phyloP scores from a whole-genome alignment of 1,284 basidiomycete species.

The Naganishia cerealis region DNA sequence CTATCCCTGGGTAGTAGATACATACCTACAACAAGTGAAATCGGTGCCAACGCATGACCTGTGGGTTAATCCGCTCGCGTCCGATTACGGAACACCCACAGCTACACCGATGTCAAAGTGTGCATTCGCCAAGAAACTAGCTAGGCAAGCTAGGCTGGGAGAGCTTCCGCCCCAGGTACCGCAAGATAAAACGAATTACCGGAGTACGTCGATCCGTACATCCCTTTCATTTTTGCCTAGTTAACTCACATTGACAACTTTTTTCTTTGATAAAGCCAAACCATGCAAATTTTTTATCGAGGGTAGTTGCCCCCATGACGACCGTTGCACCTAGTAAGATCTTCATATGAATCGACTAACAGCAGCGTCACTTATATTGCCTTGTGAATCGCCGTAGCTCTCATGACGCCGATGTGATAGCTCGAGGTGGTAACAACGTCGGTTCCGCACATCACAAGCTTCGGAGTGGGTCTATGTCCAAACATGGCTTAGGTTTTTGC shows the following conservation, averaged over 20 bases:
- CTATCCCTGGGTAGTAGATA: constrained; percentile 19
- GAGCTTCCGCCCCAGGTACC: constrained; percentile 27
- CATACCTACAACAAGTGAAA: constrained; percentile 7
- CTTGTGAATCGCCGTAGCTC: constrained; percentile 7
- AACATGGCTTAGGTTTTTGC: background rate
- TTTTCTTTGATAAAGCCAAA: constrained; percentile 35
- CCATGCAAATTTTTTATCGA: constrained; percentile 48
- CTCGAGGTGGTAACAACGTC: background rate
- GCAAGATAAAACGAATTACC: constrained; percentile 36
- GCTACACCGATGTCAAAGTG: constrained; percentile 2
- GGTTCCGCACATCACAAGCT: constrained; percentile 11
- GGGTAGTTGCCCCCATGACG: constrained; percentile 50
- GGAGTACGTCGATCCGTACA: constrained; percentile 39
- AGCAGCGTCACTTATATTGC: background rate
- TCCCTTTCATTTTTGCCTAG: background rate
- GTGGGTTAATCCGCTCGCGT: constrained; percentile 17
- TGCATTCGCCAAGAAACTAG: constrained; percentile 10
- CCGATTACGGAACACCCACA: constrained; percentile 10
- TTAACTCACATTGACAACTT: constrained; percentile 3
- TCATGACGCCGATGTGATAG: constrained; percentile 27
- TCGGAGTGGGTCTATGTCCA: background rate
- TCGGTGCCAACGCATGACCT: background rate
- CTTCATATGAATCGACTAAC: background rate
- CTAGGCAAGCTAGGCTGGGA: constrained; percentile 7
- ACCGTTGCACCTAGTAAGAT: constrained; percentile 50